These are phyloP conservation scores for Komagataella phaffii DNA, from an alignment of 805 yeast species.

Conservation along the genomic window DNA sequence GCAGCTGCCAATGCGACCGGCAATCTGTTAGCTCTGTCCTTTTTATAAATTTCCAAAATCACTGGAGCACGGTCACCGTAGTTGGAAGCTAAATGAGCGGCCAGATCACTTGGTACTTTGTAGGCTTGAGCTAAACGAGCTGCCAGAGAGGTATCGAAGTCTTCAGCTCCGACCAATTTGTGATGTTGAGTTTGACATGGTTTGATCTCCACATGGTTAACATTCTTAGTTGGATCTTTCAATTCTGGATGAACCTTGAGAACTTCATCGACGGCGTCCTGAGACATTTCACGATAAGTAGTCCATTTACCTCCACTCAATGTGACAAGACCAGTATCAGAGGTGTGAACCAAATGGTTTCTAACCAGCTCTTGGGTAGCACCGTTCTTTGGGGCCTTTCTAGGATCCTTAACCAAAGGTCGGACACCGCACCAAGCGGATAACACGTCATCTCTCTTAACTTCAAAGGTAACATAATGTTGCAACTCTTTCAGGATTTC, in stretches of 20 bases:
- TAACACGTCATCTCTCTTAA: conserved; percentile 77
- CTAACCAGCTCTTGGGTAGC: conserved; percentile 85
- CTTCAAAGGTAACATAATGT: conserved; percentile 81
- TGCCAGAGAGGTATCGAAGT: conserved; percentile 58
- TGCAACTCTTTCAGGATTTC: conserved; percentile 81
- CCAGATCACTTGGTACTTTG: conserved; percentile 56
- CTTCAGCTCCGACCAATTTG: conserved; percentile 69
- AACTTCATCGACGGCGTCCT: conserved; percentile 76
- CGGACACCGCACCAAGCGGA: conserved; percentile 97
- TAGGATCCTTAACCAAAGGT: conserved; percentile 83
- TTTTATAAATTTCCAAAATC: conserved; percentile 42
- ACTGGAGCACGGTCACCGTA: conserved; percentile 86
- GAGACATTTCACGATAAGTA: conserved; percentile 95
- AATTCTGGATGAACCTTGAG: conserved; percentile 31
- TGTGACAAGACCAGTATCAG: conserved; percentile 69
- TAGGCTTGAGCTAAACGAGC: conserved; percentile 75
- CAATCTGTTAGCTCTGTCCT: conserved; percentile 39
- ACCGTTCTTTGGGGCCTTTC: conserved; percentile 30
- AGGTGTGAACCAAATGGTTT: conserved; percentile 66
- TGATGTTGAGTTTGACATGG: conserved; percentile 41
- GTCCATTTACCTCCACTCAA: conserved; percentile 98
- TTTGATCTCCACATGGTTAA: conserved; percentile 9
- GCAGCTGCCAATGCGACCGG: conserved; percentile 39
- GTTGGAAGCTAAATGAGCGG: conserved; percentile 71
- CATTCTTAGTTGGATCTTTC: conserved; percentile 4